Conservation (phyloP, 2,329 filamentous ascomycete species). For the Xenoacremonium recifei region DNA sequence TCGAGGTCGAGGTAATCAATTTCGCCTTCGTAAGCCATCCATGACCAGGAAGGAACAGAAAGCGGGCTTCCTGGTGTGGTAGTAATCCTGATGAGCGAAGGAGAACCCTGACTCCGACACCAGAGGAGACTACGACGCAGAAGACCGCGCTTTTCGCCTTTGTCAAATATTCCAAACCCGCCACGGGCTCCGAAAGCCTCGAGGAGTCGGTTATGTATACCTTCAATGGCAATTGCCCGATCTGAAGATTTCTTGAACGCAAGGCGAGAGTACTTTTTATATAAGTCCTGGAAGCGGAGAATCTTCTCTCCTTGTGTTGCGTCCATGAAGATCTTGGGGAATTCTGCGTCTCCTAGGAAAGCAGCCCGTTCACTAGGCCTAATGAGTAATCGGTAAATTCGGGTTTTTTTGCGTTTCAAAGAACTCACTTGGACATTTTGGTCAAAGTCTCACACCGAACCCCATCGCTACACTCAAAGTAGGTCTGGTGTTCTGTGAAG, state of each 20-base stretch:
- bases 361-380: conserved; percentile 2
- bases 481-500: conserved; percentile 14
- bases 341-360: conserved; percentile 18
- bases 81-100: conserved; percentile 3
- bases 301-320: conserved; percentile 13
- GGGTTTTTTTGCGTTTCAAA: neutral
- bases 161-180: conserved; percentile 18
- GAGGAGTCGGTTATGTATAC: conserved; percentile 13
- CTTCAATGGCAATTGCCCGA: conserved; percentile 17
- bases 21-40: conserved; percentile 33
- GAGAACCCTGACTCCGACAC: conserved; percentile 4
- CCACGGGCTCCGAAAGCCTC: conserved; percentile 11
- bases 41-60: conserved; percentile 31
- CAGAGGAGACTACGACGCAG: conserved; percentile 15
- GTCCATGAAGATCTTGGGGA: conserved; percentile 6
- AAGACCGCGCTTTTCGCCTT: conserved; percentile 1
- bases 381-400: conserved; percentile 4
- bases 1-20: conserved; percentile 27
- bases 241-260: conserved; percentile 11
- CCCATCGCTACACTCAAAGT: conserved; percentile 17
- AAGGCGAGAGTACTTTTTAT: conserved; percentile 15
- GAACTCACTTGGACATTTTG: conserved; percentile 14
- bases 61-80: conserved; percentile 3
- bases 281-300: conserved; percentile 13
- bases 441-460: conserved; percentile 15